These are phyloP conservation scores for Neofusicoccum kwambonambiense DNA, from an alignment of 2,329 filamentous ascomycete species.

Conservation along the genomic window DNA sequence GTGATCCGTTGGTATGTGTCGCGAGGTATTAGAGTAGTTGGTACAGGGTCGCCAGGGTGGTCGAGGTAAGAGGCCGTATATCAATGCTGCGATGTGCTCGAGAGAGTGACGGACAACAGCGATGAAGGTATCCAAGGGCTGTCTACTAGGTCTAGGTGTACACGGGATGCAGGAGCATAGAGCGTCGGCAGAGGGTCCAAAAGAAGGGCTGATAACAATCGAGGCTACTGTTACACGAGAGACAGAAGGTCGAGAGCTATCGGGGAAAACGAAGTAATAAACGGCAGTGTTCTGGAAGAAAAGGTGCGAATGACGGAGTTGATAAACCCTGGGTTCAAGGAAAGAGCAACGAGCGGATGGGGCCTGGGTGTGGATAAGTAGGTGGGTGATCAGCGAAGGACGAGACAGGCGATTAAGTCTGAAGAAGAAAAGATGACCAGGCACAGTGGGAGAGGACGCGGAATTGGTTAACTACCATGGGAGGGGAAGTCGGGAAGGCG, in stretches of 20 bases:
- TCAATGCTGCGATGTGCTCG: constrained; percentile 20
- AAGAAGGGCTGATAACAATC: constrained; percentile 41
- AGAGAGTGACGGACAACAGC: constrained; percentile 43
- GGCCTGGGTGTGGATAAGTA: constrained; percentile 40
- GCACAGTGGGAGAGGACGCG: constrained; percentile 37
- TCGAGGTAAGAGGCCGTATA: constrained; percentile 1
- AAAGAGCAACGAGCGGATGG: constrained; percentile 37
- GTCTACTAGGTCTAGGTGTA: constrained; percentile 35
- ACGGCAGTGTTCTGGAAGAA: constrained; percentile 33
- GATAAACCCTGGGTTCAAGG: constrained; percentile 41
- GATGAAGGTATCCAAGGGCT: constrained; percentile 36
- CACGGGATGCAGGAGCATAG: constrained; percentile 1
- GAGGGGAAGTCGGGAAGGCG: constrained; percentile 30
- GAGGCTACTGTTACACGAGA: constrained; percentile 27
- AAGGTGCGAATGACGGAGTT: constrained; percentile 39
- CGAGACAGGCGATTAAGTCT: constrained; percentile 37
- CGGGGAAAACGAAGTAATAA: constrained; percentile 34
- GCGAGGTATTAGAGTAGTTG: constrained; percentile 14
- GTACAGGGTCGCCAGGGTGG: constrained; percentile 9
- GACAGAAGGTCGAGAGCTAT: constrained; percentile 33
- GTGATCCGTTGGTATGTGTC: constrained; percentile 3
- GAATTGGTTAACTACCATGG: constrained; percentile 32
- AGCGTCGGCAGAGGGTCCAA: constrained; percentile 23
- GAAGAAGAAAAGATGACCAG: constrained; percentile 46
- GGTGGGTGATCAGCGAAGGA: constrained; percentile 38